Evolutionary conservation across 768 basidiomycete genomes (phyloP), one percentile per base, ranked within the genome.

Genomic region (Naganishia randhawae): DNA sequence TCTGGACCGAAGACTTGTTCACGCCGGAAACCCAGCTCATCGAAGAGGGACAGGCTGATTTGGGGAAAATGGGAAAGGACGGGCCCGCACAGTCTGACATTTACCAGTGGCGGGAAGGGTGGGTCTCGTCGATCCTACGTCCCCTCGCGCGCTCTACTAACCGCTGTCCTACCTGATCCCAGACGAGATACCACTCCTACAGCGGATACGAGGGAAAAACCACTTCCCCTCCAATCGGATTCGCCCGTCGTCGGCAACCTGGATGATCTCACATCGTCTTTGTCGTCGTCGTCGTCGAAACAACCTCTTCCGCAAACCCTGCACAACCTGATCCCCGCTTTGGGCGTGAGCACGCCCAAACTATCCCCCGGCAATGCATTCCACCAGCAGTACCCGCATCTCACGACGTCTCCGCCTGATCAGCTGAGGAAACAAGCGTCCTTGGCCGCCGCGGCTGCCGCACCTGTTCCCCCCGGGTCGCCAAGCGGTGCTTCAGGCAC

Each of bases 41-140:
- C 27, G 31, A 25, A 14, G 39, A 61, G 17, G 57, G 39, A 29
- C 37, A 61, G 37, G 37, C 57, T 45, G 33, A 52, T 63, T 16
- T 70, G 51, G 66, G 69, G 65, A 35, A 55, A 31, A 63, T 70
- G 69, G 48, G 69, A 32, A 22, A 61, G 50, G 61, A 63, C 32
- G 41, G 57, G 55, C 65, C 42, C 63, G 50, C n/a, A 14, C 41
- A 61, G 53, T 39, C 32, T 16, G 29, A 50, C 31, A 50, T 41
- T 2, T 41, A 66, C 13, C 50, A 54, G 45, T 69, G 68, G 68
- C 25, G 68, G 31, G 68, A 63, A 35, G 51, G 62, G 68, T 65
- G 51, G 65, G 68, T 54, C n/a, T 68, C 13, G 10, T 25, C 31
- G 3, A 16, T 27, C 13, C n/a, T n/a, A n/a, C n/a, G n/a, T n/a